These are phyloP conservation scores for Fusarium circinatum DNA, from an alignment of 2,329 filamentous ascomycete genomes.

Conservation along the genomic window DNA sequence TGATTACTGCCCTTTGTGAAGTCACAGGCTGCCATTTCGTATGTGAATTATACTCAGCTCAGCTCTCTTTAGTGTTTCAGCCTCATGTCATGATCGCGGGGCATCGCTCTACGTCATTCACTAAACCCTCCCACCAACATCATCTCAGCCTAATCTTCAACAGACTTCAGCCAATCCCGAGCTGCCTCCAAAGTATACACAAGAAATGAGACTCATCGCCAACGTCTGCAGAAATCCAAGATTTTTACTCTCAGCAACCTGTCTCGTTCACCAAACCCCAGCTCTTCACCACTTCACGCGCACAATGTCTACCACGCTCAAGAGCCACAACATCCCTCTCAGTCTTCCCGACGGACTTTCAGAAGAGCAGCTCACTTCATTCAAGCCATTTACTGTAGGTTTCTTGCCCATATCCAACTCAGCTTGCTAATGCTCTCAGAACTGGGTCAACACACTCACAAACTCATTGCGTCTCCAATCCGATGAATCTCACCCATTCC, in stretches of 20 bases:
- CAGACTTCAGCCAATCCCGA: not conserved
- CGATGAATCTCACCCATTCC: conserved; percentile 60
- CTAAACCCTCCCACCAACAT: not conserved
- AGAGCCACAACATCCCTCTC: conserved; percentile 51
- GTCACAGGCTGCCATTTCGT: not conserved
- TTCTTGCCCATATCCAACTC: not conserved
- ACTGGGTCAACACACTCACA: conserved; percentile 60
- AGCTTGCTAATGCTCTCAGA: conserved; percentile 45
- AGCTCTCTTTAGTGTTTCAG: not conserved
- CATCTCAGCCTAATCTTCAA: not conserved
- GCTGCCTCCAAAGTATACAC: no score
- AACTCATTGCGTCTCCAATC: conserved; percentile 59
- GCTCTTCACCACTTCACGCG: not conserved
- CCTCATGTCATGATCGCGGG: not conserved
- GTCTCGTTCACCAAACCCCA: not conserved
- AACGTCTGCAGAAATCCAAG: conserved; percentile 2
- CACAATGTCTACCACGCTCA: conserved; percentile 39
- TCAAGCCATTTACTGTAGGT: conserved; percentile 62
- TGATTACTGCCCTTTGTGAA: not conserved
- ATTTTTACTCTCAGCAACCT: not conserved
- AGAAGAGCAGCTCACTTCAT: conserved; percentile 56
- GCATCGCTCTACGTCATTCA: conserved; percentile 20
- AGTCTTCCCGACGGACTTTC: conserved; percentile 57
- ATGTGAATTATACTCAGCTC: not conserved
- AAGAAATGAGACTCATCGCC: conserved; percentile 26